Evolutionary conservation across 331 rosid genomes (phyloP), one percentile per base, ranked within the genome.

Genomic region (Dryas integrifolia): DNA sequence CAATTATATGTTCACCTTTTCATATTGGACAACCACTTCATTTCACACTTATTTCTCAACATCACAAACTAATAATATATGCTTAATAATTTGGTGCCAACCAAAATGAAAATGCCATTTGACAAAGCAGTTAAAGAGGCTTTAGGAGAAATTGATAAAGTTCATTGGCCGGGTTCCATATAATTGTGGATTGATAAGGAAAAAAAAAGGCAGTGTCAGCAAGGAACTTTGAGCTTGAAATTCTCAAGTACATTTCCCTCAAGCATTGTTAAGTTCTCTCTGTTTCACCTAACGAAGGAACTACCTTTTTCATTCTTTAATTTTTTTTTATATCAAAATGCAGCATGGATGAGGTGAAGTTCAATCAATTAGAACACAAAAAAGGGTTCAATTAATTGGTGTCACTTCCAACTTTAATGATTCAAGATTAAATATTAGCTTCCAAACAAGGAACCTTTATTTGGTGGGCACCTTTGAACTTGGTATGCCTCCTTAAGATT

Each of bases 381-480:
- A 13, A 6, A 12, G 16, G 43, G 18, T 24, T 50, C 58, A 38
- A 39, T 26, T 21, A 30, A 18, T 73, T 30, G 66, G 55, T 75
- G 62, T 75, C 74, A 47, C 38, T 16, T 18, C 46, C 79, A 48
- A 35, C 69, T 67, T 58, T 49, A 41, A 48, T 66, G 12, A 16
- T 49, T 16, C 13, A 61, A 63, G 38, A 44, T 49, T 6, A 30
- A 39, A 12, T 16, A 12, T 41, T 39, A 55, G 44, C 64, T 41
- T 53, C 40, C 65, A 11, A 70, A 11, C 74, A 40, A 7, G 7
- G 18, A 55, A 10, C 13, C 58, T 66, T 66, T 66, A 48, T 30
- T 65, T 66, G 58, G 71, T 66, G 71, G 52, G 55, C 60, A 43
- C 64, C 49, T 62, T 40, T 56, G 57, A 39, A 35, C 24, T n/a